These are phyloP conservation scores for Fusarium virguliforme DNA, from an alignment of 2,329 filamentous ascomycete species.

Conservation along the genomic window DNA sequence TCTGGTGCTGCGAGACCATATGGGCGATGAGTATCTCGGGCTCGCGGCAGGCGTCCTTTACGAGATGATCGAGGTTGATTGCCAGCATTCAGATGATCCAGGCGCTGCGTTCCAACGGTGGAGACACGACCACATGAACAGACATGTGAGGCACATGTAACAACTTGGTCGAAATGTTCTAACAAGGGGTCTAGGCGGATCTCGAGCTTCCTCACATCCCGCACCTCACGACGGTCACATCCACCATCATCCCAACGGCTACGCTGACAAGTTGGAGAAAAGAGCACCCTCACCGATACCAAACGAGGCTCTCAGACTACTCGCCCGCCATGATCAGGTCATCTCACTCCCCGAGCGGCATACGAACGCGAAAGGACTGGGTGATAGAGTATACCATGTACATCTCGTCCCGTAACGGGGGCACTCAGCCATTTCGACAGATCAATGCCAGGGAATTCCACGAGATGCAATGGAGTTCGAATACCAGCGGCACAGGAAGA, in stretches of 20 bases:
- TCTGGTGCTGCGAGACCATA: conserved; percentile 60
- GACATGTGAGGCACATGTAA: conserved; percentile 56
- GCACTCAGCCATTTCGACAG: conserved; percentile 58
- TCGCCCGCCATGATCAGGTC: conserved; percentile 40
- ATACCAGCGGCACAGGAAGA: conserved; percentile 51
- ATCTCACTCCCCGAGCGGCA: conserved; percentile 41
- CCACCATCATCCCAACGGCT: conserved; percentile 60
- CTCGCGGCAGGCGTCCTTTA: conserved; percentile 63
- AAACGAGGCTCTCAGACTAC: conserved; percentile 60
- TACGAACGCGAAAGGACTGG: conserved; percentile 61
- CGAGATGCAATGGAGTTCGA: conserved; percentile 59
- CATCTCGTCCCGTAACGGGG: conserved; percentile 57
- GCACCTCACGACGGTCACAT: conserved; percentile 63
- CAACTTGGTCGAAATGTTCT: conserved; percentile 6
- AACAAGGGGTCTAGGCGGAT: conserved; percentile 54
- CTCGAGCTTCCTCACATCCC: conserved; percentile 65
- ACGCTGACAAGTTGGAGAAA: conserved; percentile 57
- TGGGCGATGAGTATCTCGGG: conserved; percentile 63
- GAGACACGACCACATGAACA: conserved; percentile 62
- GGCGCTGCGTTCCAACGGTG: conserved; percentile 64
- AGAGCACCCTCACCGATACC: conserved; percentile 58
- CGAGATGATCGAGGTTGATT: conserved; percentile 65
- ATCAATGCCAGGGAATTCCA: conserved; percentile 60
- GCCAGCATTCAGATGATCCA: conserved; percentile 61
- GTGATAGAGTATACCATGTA: conserved; percentile 63